phyloP scores from a whole-genome alignment of 345 rosid genomes.

The Dimocarpus longan region DNA sequence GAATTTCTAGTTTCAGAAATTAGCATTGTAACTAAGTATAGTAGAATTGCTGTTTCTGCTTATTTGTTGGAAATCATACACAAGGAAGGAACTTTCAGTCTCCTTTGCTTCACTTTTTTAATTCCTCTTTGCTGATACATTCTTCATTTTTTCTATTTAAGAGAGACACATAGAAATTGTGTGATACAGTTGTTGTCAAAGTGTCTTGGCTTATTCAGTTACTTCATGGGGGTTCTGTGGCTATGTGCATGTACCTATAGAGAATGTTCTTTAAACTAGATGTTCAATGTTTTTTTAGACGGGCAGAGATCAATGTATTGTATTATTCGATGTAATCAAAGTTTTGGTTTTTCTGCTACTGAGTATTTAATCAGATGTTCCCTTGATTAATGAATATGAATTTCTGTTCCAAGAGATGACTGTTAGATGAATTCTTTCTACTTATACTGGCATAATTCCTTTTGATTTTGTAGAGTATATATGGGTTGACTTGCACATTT shows the following conservation, averaged over 20 bases:
- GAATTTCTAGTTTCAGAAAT: neutral
- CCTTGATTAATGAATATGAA: neutral
- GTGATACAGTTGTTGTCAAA: neutral
- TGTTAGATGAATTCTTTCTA: neutral
- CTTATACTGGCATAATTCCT: neutral
- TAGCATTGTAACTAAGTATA: neutral
- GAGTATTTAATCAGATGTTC: neutral
- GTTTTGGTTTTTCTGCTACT: neutral
- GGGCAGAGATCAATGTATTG: neutral
- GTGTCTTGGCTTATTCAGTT: neutral
- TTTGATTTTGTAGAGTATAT: conserved; percentile 29
- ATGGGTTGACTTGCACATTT: conserved; percentile 65
- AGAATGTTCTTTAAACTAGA: neutral
- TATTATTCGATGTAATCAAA: neutral
- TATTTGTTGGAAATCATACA: neutral
- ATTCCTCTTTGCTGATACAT: too few relatives aligned
- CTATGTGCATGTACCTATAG: neutral
- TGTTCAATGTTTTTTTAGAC: neutral
- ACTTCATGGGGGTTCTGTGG: neutral
- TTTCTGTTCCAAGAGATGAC: neutral
- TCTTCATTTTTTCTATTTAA: neutral
- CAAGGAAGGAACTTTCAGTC: neutral
- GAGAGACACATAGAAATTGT: neutral
- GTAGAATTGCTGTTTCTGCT: neutral
- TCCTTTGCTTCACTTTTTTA: too few relatives aligned